Conservation (phyloP, 2,329 filamentous ascomycete genomes). For the Hypoxylon rubiginosum region DNA sequence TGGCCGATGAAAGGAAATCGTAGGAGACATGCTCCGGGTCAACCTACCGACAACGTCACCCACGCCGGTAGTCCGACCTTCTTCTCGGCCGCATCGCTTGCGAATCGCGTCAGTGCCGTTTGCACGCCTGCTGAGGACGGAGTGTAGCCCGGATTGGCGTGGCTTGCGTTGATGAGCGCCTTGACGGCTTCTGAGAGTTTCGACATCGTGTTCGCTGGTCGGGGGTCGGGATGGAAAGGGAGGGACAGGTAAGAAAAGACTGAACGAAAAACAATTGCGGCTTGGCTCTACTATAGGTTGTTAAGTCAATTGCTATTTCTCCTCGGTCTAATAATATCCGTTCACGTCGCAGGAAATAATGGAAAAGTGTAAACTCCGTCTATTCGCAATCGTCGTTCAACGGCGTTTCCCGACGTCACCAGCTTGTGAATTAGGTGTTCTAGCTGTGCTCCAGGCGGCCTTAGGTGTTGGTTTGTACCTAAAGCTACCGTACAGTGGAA, state of each 20-base stretch:
- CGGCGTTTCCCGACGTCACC: constrained; percentile 23
- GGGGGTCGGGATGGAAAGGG: background rate
- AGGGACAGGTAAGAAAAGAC: background rate
- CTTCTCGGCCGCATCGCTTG: constrained; percentile 71
- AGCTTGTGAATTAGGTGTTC: constrained; percentile 20
- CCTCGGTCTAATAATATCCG: constrained; percentile 13
- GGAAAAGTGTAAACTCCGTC: background rate
- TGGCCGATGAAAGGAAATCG: background rate
- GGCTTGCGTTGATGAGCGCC: constrained; percentile 78
- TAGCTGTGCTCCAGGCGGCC: background rate
- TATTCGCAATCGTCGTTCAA: constrained; percentile 21
- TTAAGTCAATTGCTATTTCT: background rate
- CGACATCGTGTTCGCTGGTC: constrained; percentile 66
- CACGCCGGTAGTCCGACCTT: constrained; percentile 55
- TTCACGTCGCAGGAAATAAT: constrained; percentile 5
- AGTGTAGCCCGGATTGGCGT: constrained; percentile 74
- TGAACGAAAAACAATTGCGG: background rate
- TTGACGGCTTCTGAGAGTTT: constrained; percentile 80
- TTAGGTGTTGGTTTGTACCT: constrained; percentile 1
- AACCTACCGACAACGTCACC: constrained; percentile 53
- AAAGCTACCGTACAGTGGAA: constrained; percentile 13
- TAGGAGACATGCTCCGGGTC: background rate
- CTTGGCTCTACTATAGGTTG: background rate
- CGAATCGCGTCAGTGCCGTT: constrained; percentile 74
- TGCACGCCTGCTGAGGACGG: constrained; percentile 74